Base-by-base conservation (phyloP, 1,139 yeast genomes). In the Protomyces gravidus region DNA sequence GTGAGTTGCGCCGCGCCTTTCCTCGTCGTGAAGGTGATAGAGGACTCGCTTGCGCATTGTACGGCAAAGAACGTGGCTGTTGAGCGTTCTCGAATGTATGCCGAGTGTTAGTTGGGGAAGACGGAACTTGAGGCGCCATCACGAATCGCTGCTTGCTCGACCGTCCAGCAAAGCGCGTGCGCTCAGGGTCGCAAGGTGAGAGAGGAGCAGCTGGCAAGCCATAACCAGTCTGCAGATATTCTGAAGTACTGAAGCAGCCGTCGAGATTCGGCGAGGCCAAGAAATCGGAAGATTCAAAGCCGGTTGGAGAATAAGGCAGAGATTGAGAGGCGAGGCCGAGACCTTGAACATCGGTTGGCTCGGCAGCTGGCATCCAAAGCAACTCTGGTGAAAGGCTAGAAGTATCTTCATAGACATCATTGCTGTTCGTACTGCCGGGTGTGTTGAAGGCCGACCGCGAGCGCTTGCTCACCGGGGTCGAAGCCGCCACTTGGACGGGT, bases 381-480 rank as follows among this genome's bases (percentile, higher is more conserved):
- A 36, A 3, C 42, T 36, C 42, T 6, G 42, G 42, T 1, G 42
- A 36, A 4, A 36, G 7, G 17, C 42, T 36, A 4, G 42, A 13
- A 15, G 4, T 36, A 9, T 36, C 42, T 6, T 36, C 42, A 17
- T 36, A 36, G 42, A n/a, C n/a, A n/a, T 36, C 42, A 1, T 17
- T 21, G 21, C 42, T 36, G 11, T 17, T 36, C 21, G n/a, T 15
- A 17, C 42, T 36, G 5, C 42, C 42, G 11, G 42, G 42, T 7
- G 42, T 36, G 42, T 36, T 36, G 25, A 36, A 36, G 17, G 58
- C 33, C 25, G 58, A 53, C 5, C 49, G 33, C 19, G 51, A 30
- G 25, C 58, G 46, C 46, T 53, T 53, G 51, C 39, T 53, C 30
- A 33, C 28, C 7, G 58, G 58, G n/a, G 58, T 45, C 11, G 58